Percentiles rank a stretch among this genome's conserved stretches.
Evolutionary conservation across 2,329 filamentous ascomycete genomes (phyloP).

Genomic region (Botryotinia calthae): DNA sequence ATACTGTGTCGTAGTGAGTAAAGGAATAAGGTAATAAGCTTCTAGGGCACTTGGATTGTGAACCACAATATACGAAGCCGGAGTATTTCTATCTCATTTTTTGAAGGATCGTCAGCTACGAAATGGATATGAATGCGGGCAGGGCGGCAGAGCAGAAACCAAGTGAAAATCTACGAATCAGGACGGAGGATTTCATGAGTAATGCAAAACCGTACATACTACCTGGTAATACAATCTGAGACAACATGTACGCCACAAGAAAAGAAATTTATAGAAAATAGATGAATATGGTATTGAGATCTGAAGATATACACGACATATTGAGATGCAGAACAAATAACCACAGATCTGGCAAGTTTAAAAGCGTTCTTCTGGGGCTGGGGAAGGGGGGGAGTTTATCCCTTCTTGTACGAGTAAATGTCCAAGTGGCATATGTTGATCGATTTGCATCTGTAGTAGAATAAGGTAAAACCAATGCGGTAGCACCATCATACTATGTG

Average conservation of each 20-base stretch:
- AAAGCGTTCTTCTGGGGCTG: not conserved
- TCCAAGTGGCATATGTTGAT: slow-evolving; percentile 14
- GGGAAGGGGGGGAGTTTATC: not conserved
- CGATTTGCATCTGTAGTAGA: not conserved
- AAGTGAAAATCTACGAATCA: slow-evolving; percentile 17
- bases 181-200: slow-evolving; percentile 1
- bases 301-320: slow-evolving; percentile 1
- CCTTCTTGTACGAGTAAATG: not conserved
- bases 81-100: slow-evolving; percentile 5
- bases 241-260: slow-evolving; percentile 16
- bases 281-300: not conserved
- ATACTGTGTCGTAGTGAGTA: not conserved
- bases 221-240: slow-evolving; percentile 6
- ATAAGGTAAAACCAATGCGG: not conserved
- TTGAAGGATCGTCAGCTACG: slow-evolving; percentile 12
- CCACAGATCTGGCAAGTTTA: not conserved
- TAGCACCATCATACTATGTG: not conserved
- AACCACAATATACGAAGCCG: not conserved
- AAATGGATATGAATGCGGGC: slow-evolving; percentile 10
- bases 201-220: not conserved
- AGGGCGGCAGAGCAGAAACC: slow-evolving; percentile 16
- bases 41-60: not conserved
- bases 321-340: not conserved
- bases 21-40: not conserved
- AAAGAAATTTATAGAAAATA: not conserved